These are phyloP conservation scores for Zanthoxylum bungeanum DNA, from an alignment of 345 rosid species.

Conservation along the genomic window DNA sequence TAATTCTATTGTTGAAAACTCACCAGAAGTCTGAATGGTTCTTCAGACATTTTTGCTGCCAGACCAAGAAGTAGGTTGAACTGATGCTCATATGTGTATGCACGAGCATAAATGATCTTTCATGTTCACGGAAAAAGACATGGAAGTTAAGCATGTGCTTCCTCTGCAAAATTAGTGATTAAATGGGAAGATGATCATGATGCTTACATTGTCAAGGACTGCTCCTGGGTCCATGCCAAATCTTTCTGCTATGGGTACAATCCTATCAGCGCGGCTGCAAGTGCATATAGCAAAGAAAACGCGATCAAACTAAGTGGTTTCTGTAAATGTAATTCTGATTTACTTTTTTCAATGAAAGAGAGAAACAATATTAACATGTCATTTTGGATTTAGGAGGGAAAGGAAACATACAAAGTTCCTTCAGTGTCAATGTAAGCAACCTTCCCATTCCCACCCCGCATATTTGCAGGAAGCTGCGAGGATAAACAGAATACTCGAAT, in stretches of 20 bases:
- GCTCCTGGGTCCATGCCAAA: slow-evolving; percentile 98
- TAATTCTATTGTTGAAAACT: slow-evolving; percentile 4
- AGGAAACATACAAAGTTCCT: slow-evolving; percentile 82
- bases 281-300: slow-evolving; percentile 26
- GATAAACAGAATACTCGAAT: slow-evolving; percentile 2
- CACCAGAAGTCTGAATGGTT: slow-evolving; percentile 82
- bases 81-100: slow-evolving; percentile 84
- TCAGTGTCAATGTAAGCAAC: slow-evolving; percentile 87
- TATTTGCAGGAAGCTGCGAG: slow-evolving; percentile 75
- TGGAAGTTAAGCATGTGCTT: background rate
- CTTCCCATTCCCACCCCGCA: slow-evolving; percentile 93
- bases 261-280: slow-evolving; percentile 80
- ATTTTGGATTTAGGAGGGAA: slow-evolving; percentile 1
- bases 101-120: slow-evolving; percentile 91
- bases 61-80: slow-evolving; percentile 85
- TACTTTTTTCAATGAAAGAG: background rate
- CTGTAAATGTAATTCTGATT: background rate
- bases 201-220: slow-evolving; percentile 84
- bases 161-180: background rate
- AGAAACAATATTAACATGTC: background rate
- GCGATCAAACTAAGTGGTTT: background rate
- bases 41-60: slow-evolving; percentile 96
- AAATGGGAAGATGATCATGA: background rate
- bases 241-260: slow-evolving; percentile 92
- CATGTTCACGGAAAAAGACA: slow-evolving; percentile 25